Conservation (phyloP, 331 rosid genomes). For the Cydonia oblonga region DNA sequence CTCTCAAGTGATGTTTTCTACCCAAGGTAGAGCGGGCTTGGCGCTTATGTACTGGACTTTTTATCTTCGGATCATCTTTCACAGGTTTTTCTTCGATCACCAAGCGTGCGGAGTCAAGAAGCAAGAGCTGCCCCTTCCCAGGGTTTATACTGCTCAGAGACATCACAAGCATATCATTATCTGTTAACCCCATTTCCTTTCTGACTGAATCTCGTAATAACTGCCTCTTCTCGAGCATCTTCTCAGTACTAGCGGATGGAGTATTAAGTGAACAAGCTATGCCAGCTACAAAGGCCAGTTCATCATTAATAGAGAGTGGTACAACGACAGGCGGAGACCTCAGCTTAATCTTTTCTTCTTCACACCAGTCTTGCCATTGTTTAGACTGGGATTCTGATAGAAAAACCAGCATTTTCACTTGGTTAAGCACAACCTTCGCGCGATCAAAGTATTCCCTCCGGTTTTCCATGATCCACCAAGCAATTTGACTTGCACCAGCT, state of each 20-base stretch:
- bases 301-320: conserved; percentile 83
- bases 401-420: conserved; percentile 72
- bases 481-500: conserved; percentile 96
- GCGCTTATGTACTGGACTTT: conserved; percentile 19
- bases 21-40: conserved; percentile 30
- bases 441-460: conserved; percentile 86
- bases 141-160: conserved; percentile 93
- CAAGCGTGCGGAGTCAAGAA: conserved; percentile 63
- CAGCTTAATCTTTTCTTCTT: conserved; percentile 71
- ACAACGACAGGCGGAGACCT: conserved; percentile 66
- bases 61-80: conserved; percentile 28
- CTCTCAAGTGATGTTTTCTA: conserved; percentile 46
- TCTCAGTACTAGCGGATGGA: conserved; percentile 56
- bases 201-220: conserved; percentile 66
- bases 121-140: conserved; percentile 85
- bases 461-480: conserved; percentile 99
- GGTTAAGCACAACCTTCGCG: conserved; percentile 62
- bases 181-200: conserved; percentile 75
- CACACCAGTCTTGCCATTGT: conserved; percentile 88
- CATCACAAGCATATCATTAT: conserved; percentile 74
- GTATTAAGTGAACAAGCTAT: conserved; percentile 77
- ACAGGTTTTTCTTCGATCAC: conserved; percentile 31
- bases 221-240: conserved; percentile 62
- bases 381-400: conserved; percentile 78
- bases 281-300: conserved; percentile 92